These are phyloP conservation scores for Aethionema arabicum DNA, from an alignment of 345 rosid species.

Conservation along the genomic window DNA sequence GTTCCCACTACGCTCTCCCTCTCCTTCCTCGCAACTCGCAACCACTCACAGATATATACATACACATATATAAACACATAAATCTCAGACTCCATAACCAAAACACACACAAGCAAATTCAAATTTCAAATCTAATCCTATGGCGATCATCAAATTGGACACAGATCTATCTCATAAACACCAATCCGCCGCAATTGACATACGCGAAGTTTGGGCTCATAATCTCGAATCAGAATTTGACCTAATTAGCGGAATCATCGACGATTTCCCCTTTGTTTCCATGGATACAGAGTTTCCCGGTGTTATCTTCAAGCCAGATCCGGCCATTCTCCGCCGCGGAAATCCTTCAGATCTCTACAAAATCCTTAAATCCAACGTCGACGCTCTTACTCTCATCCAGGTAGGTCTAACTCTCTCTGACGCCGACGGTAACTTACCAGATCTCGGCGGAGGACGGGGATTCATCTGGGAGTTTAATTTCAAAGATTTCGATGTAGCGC, in stretches of 20 bases:
- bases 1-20: conserved; percentile 27
- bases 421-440: conserved; percentile 56
- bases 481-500: conserved; percentile 59
- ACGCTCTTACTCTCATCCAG: conserved; percentile 75
- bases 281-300: conserved; percentile 98
- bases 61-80: not conserved
- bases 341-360: conserved; percentile 61
- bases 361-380: conserved; percentile 74
- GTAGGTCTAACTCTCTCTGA: conserved; percentile 82
- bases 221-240: conserved; percentile 69
- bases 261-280: conserved; percentile 60
- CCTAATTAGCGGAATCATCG: conserved; percentile 54
- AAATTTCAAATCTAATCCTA: not conserved
- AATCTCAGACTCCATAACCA: not conserved
- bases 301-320: conserved; percentile 41
- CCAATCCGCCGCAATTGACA: conserved; percentile 31
- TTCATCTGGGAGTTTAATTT: conserved; percentile 93
- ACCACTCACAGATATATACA: not conserved
- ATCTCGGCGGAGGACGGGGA: conserved; percentile 41
- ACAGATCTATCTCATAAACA: conserved; percentile 30
- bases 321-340: conserved; percentile 28
- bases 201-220: conserved; percentile 74
- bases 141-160: conserved; percentile 25
- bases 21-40: conserved; percentile 30
- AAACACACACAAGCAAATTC: not conserved